These are phyloP conservation scores for Ophiocytium majus DNA, from an alignment of 352 stramenopile species.

Conservation along the genomic window DNA sequence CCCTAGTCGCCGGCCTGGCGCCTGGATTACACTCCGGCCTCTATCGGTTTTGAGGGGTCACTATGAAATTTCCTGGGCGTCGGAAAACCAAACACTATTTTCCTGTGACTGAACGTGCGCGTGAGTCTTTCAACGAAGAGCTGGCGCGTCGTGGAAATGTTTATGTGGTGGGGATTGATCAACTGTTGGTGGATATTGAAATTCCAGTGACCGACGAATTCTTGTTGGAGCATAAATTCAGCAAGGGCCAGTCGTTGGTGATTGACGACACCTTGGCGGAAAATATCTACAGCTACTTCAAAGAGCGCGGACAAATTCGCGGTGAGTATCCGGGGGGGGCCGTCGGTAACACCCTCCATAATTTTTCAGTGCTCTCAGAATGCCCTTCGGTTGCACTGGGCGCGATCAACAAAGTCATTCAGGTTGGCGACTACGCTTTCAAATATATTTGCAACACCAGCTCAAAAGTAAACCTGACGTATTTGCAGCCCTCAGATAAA, in stretches of 20 bases:
- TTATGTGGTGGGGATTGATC: background rate
- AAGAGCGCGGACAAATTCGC: background rate
- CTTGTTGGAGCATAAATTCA: background rate
- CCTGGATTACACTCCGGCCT: background rate
- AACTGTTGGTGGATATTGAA: conserved; percentile 15
- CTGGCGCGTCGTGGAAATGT: background rate
- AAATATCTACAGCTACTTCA: background rate
- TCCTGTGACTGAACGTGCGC: background rate
- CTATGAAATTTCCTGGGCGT: conserved; percentile 2
- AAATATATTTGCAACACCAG: conserved; percentile 14
- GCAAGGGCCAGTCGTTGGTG: background rate
- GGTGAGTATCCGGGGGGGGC: background rate
- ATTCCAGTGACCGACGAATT: conserved; percentile 12
- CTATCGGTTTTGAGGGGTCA: background rate
- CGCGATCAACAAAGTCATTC: background rate
- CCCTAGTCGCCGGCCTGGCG: background rate
- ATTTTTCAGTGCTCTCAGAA: conserved; percentile 8
- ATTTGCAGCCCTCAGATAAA: background rate
- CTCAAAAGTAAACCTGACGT: conserved; percentile 10
- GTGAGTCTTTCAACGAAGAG: background rate
- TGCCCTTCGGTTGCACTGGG: background rate
- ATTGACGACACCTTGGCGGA: conserved; percentile 2
- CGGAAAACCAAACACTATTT: conserved; percentile 14
- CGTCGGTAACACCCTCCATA: background rate
- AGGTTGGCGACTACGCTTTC: conserved; percentile 7